Evolutionary conservation across 2,329 filamentous ascomycete genomes (phyloP), one percentile per base, ranked within the genome.

Genomic region (Aspergillus ibericus): DNA sequence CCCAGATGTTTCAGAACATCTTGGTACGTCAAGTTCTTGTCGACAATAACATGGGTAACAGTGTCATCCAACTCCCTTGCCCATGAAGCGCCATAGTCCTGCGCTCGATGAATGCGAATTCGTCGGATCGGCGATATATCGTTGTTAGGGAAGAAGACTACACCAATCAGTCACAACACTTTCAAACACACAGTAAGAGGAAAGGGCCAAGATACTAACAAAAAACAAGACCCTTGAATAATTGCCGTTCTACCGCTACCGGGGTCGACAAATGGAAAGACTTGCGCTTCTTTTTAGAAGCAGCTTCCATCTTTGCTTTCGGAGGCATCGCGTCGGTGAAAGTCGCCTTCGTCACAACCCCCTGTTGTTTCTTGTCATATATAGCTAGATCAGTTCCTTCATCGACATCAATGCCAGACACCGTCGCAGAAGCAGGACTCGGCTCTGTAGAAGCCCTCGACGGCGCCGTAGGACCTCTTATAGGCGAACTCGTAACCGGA

Each of bases 1-100:
- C 82, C 80, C 4, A 92, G 70, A 60, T 84, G 80, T 10, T 75
- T 78, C 55, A 87, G 72, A 6, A 96, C 78, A 57, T 92, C 84
- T 4, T 80, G 74, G 68, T 87, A 93, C 0, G 77, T 78, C 51
- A 95, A 76, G 1, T 76, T 76, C 63, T 86, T 88, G 69, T 97
- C 93, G 1, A 92, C 88, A 59, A 98, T 82, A 50, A 96, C 78
- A 75, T 96, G 91, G 0, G 89, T 96, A 15, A 95, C 84, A 20
- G 75, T 75, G 0, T 72, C 66, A 29, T 74, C 73, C 69, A 88
- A 84, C 0, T 80, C 75, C 52, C 81, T 82, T 27, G 85, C 83
- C 87, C 92, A 95, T 1, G 72, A 77, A 1, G 89, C 93, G 44
- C 93, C 93, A 71, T 87, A 87, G 67, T 92, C 87, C 53, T 85